Percentiles rank a stretch among this genome's conserved stretches.
Evolutionary conservation across 768 basidiomycete species (phyloP).

Genomic region (Tremella yokohamensis): DNA sequence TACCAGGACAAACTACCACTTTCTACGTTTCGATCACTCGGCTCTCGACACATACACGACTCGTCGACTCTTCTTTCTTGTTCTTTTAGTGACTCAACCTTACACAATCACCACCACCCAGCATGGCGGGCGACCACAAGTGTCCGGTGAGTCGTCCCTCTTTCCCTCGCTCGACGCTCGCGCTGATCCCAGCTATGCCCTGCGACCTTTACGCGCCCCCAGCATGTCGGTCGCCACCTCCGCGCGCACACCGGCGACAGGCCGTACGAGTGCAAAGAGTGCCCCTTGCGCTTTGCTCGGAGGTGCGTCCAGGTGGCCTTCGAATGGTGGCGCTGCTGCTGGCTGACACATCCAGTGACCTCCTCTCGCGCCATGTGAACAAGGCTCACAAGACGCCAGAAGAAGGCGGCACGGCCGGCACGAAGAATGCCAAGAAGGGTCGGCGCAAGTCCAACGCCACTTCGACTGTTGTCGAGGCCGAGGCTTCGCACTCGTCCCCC

Average conservation of each 20-base stretch:
- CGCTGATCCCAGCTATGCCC: constrained; percentile 32
- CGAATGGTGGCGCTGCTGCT: constrained; percentile 8
- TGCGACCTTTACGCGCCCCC: constrained; percentile 49
- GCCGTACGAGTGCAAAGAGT: constrained; percentile 48
- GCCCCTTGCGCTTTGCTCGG: constrained; percentile 43
- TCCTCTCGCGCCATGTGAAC: constrained; percentile 50
- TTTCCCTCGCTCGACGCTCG: neutral
- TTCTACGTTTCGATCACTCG: too few species aligned
- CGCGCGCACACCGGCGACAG: constrained; percentile 49
- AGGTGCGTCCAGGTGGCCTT: constrained; percentile 28
- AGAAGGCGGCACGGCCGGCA: constrained; percentile 15
- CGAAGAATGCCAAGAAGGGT: constrained; percentile 31
- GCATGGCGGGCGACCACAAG: constrained; percentile 37
- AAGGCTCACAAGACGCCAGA: constrained; percentile 45
- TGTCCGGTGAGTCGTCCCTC: constrained; percentile 23
- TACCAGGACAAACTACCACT: too few species aligned
- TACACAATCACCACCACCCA: neutral
- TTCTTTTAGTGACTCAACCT: too few species aligned
- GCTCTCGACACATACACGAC: too few species aligned
- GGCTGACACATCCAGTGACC: constrained; percentile 26
- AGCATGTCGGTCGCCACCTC: constrained; percentile 50
- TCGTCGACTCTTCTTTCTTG: too few species aligned
- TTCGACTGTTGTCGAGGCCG: neutral
- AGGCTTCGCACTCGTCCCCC: constrained; percentile 2
- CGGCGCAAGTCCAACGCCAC: constrained; percentile 32